Percentiles rank a stretch among this genome's conserved stretches.
Evolutionary conservation across 2,329 filamentous ascomycete genomes (phyloP).

Genomic region (Aaosphaeria arxii): DNA sequence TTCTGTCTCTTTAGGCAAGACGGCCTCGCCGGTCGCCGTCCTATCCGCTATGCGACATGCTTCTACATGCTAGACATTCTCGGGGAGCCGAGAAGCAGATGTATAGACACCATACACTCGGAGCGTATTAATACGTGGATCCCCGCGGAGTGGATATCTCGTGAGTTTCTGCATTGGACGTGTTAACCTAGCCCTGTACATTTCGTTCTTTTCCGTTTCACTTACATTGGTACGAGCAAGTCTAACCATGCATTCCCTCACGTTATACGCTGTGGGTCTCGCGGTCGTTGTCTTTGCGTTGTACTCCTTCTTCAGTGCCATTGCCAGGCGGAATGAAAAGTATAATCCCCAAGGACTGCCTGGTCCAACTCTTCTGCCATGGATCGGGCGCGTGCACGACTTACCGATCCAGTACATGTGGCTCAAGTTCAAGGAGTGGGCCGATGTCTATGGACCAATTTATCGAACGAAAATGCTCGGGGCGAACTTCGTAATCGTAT

Average conservation of each 20-base stretch:
- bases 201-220: too few species aligned
- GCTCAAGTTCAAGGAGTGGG: conserved; percentile 50
- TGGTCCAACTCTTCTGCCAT: conserved; percentile 39
- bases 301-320: conserved; percentile 32
- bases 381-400: conserved; percentile 35
- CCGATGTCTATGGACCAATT: conserved; percentile 32
- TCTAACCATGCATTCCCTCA: conserved; percentile 40
- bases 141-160: too few species aligned
- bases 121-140: too few species aligned
- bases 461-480: conserved; percentile 37
- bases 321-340: conserved; percentile 34
- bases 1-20: too few species aligned
- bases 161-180: too few species aligned
- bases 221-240: not conserved
- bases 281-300: conserved; percentile 37
- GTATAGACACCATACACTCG: too few species aligned
- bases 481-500: conserved; percentile 48
- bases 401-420: conserved; percentile 42
- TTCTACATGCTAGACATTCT: too few species aligned
- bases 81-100: too few species aligned
- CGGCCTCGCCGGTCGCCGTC: too few species aligned
- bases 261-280: conserved; percentile 33
- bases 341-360: conserved; percentile 37
- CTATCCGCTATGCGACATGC: too few species aligned
- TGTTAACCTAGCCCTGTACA: too few species aligned